A percentile compares a stretch with the other conserved stretches of the same genome.
phyloP scores from a whole-genome alignment of 257 asterid genomes.

The Solanum piurae region DNA sequence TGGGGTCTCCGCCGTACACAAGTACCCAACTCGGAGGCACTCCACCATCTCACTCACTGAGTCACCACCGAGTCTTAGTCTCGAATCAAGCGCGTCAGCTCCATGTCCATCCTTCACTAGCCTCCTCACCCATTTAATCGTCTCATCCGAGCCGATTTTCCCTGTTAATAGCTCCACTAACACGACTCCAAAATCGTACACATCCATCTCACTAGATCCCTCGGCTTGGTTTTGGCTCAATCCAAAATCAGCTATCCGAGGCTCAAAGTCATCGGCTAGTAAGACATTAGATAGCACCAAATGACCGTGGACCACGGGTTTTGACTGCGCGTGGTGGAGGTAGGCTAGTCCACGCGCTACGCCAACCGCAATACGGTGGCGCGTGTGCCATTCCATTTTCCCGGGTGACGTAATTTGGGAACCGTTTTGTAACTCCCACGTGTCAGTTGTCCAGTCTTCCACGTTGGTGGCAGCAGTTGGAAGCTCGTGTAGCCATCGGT shows the following conservation, averaged over 20 bases:
- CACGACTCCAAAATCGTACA: conserved; percentile 64
- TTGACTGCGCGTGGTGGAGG: conserved; percentile 84
- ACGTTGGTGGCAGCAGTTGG: conserved; percentile 63
- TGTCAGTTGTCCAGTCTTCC: conserved; percentile 92
- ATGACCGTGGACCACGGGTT: conserved; percentile 77
- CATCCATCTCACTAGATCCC: conserved; percentile 51
- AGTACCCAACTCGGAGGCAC: conserved; percentile 75
- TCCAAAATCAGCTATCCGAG: conserved; percentile 63
- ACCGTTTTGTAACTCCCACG: conserved; percentile 64
- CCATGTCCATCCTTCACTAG: conserved; percentile 53
- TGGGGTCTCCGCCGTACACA: conserved; percentile 77
- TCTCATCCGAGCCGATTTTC: conserved; percentile 28
- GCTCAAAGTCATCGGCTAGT: conserved; percentile 71
- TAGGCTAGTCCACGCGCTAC: conserved; percentile 90
- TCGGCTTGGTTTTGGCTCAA: conserved; percentile 22
- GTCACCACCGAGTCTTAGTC: conserved; percentile 40
- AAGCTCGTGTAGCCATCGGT: conserved; percentile 87
- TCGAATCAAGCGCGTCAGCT: conserved; percentile 48
- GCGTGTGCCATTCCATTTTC: conserved; percentile 81
- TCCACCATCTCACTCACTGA: conserved; percentile 68
- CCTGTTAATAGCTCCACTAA: conserved; percentile 66
- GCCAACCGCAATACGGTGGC: conserved; percentile 96
- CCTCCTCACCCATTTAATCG: conserved; percentile 41
- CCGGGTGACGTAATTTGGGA: conserved; percentile 31
- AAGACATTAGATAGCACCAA: conserved; percentile 52